Evolutionary conservation across 2,329 filamentous ascomycete species (phyloP), one percentile per base, ranked within the genome.

Genomic region (Sporothrix phasma): DNA sequence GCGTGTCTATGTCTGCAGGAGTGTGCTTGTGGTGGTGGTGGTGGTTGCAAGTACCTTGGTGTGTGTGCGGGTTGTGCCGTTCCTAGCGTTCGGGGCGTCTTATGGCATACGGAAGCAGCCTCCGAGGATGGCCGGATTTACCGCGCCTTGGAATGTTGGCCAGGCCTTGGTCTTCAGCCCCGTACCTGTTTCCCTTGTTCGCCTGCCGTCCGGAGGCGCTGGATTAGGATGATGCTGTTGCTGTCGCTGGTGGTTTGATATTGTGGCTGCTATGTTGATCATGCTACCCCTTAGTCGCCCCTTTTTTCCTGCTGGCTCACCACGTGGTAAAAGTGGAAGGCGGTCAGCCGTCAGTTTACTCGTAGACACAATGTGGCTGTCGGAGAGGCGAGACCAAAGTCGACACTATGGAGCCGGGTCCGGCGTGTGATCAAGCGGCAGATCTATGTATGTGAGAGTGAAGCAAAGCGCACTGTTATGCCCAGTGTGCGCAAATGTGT

Each of bases 281-380:
- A 37, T 54, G n/a, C 31, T 56, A 11, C 51, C 51, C 51, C 31
- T 19, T 56, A 56, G 37, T 56, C 11, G 31, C 31, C 37, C 54
- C 19, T 34, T 29, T 24, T 22, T n/a, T 39, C 31, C 5, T 15
- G 49, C 13, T 56, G 34, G 31, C 11, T 24, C 43, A 22, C 62
- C 39, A 49, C 11, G 1, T 11, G 26, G n/a, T n/a, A 37, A 51
- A 17, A 19, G 11, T 22, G 49, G 53, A 60, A 64, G 45, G 54
- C 62, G 53, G 62, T 64, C 62, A 51, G 62, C 43, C 24, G 53
- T 51, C 49, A 49, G 53, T n/a, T n/a, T n/a, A 58, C 26, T 10
- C 24, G 49, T 37, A 29, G 46, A 31, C 53, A 17, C 46, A 43
- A n/a, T n/a, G 34, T 53, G 60, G 60, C 60, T 24, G 41, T 34